Conservation (phyloP, 768 basidiomycete species). For the Mycena albidolilacea region DNA sequence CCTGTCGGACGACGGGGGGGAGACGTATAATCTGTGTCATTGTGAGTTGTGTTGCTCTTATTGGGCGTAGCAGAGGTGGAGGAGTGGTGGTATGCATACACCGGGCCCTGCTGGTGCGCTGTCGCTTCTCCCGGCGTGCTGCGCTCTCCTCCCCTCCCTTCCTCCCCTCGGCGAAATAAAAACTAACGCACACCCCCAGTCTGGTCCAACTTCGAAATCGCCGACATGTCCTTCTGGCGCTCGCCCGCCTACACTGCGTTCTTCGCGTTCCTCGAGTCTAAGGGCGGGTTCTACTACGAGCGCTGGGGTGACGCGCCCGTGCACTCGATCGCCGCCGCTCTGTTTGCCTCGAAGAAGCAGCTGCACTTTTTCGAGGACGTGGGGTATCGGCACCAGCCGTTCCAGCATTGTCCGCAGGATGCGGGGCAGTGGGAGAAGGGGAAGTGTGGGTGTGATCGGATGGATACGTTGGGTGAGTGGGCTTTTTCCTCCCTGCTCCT, state of each 20-base stretch:
- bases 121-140: no score
- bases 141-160: no score
- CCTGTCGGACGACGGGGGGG: constrained; percentile 78
- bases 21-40: constrained; percentile 84
- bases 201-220: constrained; percentile 85
- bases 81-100: no score
- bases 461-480: constrained; percentile 29
- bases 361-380: constrained; percentile 79
- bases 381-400: constrained; percentile 76
- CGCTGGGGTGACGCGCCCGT: constrained; percentile 68
- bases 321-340: constrained; percentile 68
- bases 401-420: constrained; percentile 66
- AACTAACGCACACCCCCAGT: constrained; percentile 47
- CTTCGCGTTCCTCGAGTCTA: constrained; percentile 74
- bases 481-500: background rate
- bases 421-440: background rate
- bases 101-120: no score
- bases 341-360: constrained; percentile 66
- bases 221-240: constrained; percentile 77
- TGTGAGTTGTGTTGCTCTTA: constrained; percentile 71
- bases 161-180: constrained; percentile 33
- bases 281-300: constrained; percentile 79
- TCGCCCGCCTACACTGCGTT: constrained; percentile 73
- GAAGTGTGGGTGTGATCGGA: constrained; percentile 20
- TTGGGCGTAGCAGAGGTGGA: no score